phyloP scores from a whole-genome alignment of 2,329 filamentous ascomycete genomes.

The Aspergillus pseudoglaucus region DNA sequence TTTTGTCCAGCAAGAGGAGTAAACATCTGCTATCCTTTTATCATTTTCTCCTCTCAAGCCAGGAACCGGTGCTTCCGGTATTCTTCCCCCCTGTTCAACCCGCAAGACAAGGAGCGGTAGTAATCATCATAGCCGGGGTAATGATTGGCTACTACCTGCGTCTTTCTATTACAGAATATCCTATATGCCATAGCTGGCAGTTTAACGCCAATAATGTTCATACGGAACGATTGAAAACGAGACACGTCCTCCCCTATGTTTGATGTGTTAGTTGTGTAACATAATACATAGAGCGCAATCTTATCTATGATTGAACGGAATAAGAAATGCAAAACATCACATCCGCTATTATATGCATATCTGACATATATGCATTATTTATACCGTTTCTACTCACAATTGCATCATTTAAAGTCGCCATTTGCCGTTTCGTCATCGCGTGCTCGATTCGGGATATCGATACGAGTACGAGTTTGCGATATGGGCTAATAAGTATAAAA shows the following conservation, averaged over 20 bases:
- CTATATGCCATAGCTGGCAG: not conserved
- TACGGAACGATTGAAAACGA: constrained; percentile 1
- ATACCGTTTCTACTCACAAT: not conserved
- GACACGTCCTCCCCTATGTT: not conserved
- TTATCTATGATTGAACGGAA: too few relatives aligned
- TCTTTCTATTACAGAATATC: not conserved
- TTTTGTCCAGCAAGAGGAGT: constrained; percentile 70
- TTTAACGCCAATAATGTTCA: not conserved
- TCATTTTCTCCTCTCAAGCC: not conserved
- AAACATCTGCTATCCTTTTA: constrained; percentile 10
- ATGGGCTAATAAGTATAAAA: not conserved
- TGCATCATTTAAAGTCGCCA: not conserved
- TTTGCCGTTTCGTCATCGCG: not conserved
- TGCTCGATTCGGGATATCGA: not conserved
- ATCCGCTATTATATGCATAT: too few relatives aligned
- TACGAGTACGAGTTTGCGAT: not conserved
- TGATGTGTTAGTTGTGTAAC: not conserved
- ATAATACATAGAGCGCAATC: not conserved
- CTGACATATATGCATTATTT: not conserved
- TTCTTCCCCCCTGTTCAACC: not conserved
- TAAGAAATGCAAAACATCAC: too few relatives aligned
- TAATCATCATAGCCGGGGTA: too few relatives aligned
- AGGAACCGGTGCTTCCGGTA: not conserved
- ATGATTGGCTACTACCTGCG: not conserved
- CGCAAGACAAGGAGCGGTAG: not conserved